Percentiles rank a stretch among this genome's conserved stretches.
Evolutionary conservation across 1,284 basidiomycete genomes (phyloP).

Genomic region (Marasmius tenuissimus): DNA sequence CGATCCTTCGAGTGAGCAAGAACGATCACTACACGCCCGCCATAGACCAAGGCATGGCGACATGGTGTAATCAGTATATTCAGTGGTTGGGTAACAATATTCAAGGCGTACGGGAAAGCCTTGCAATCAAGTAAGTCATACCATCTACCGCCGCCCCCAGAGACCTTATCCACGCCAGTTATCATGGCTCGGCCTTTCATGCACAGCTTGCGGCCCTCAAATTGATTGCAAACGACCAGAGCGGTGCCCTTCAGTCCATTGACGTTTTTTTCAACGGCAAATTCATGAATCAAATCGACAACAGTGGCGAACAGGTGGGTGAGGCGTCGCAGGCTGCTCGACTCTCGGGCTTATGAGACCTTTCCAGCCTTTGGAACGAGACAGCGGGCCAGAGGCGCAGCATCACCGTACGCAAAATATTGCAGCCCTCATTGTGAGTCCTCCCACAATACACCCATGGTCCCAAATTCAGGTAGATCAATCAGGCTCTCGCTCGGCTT

Average conservation of each 20-base stretch:
- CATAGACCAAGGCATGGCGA: constrained; percentile 47
- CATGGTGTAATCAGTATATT: constrained; percentile 53
- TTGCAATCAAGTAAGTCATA: constrained; percentile 51
- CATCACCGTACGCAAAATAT: constrained; percentile 69
- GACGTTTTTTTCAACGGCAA: constrained; percentile 43
- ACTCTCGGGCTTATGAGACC: background rate
- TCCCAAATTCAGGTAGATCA: constrained; percentile 15
- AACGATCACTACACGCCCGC: constrained; percentile 58
- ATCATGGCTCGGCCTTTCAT: constrained; percentile 59
- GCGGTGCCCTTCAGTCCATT: constrained; percentile 40
- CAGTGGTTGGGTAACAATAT: constrained; percentile 56
- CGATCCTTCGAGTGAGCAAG: constrained; percentile 50
- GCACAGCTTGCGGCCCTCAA: constrained; percentile 50
- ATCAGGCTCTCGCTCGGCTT: constrained; percentile 56
- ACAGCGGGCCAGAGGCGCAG: constrained; percentile 54
- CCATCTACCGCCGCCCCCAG: constrained; percentile 8
- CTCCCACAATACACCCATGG: constrained; percentile 6
- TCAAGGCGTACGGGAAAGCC: constrained; percentile 48
- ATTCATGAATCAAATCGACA: constrained; percentile 46
- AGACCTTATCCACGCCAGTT: constrained; percentile 36
- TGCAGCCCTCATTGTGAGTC: constrained; percentile 64
- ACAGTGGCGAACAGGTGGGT: constrained; percentile 48
- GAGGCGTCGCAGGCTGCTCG: background rate
- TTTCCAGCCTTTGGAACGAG: constrained; percentile 52
- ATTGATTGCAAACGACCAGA: constrained; percentile 43